Evolutionary conservation across 306 rosid species (phyloP), one percentile per base, ranked within the genome.

Genomic region (Adenanthera pavonina): DNA sequence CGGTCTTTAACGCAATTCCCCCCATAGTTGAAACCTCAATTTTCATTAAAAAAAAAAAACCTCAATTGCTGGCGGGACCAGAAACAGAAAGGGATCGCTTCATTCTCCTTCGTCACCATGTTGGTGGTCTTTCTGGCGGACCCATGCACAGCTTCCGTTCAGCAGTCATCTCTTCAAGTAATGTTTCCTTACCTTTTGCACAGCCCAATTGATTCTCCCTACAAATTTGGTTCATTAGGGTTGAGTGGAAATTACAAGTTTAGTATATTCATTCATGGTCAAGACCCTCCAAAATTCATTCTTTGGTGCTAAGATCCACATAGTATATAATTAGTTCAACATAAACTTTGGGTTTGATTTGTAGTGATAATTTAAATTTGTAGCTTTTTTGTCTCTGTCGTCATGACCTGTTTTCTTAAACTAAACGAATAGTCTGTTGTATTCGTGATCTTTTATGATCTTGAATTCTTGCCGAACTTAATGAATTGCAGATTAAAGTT

Each of bases 121-220:
- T 85, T 51, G 56, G 87, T 81, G 75, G 54, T 87, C 88, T 72
- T 43, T 85, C 78, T 81, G 85, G 89, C 86, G 90, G 90, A 54
- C 83, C 90, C 77, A 53, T 85, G 72, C 87, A 85, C 66, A 90
- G 89, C 80, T 87, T 85, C 6, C 61, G 3, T 20, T 56, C 67
- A 83, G 88, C 10, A 81, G 79, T 43, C 85, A 71, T 38, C 72
- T 78, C 67, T 85, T 87, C 87, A 87, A 85, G 88, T 87, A 46
- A 80, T 85, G 69, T 20, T 53, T 3, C 34, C 76, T 2, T 6
- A 49, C 30, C 13, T 1, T 33, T 7, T 49, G 3, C 44, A 30
- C 2, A 25, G 6, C 3, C 74, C 56, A 6, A 30, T 48, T 69
- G 7, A 69, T 46, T 13, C 5, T 69, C 20, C 38, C 74, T 19